Base-by-base conservation (phyloP, 345 rosid genomes). In the Brassica carinata region DNA sequence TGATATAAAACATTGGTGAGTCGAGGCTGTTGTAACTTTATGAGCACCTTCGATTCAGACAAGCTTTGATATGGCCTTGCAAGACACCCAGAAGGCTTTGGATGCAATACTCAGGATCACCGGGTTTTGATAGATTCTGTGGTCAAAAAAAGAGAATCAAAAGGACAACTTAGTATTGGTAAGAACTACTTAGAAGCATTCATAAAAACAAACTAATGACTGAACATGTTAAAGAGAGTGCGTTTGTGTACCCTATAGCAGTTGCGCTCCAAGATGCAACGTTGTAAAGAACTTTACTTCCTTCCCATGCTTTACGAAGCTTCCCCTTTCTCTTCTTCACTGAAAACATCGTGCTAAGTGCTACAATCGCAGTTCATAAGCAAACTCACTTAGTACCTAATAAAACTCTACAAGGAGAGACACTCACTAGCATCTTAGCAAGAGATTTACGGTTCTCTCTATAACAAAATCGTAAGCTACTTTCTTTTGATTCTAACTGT, bases 231-330 rank as follows among this genome's bases (percentile, higher is more conserved):
- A n/a, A 40, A 72, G 18, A 51, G 36, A 7, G 4, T 8, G 64
- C 19, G 1, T 0, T 5, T 8, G 2, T 5, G 23, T 19, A 61
- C 99, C 98, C 99, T 40, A 93, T 85, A 0, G 91, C 98, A 73
- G 99, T 96, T 81, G 97, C 99, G 2, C 98, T 97, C 99, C 99
- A 96, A n/a, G 99, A 96, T 34, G 98, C 99, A 30, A 90, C 94
- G 17, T 96, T 93, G 82, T 96, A 96, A 45, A 91, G 66, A 71
- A 96, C 96, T 85, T 92, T 93, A 86, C 99, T 93, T 81, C 99
- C 99, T 33, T 96, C 98, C 99, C 97, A 96, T 13, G 97, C 99
- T 88, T 88, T 96, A n/a, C 90, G 93, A 79, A 96, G 97, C 87
- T 90, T 96, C 76, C 99, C 97, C 76, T 90, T 90, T 55, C 89